A percentile compares a stretch with the other conserved stretches of the same genome.
Conservation (phyloP, 495 filamentous ascomycete genomes). For the Neurospora cerealis region DNA sequence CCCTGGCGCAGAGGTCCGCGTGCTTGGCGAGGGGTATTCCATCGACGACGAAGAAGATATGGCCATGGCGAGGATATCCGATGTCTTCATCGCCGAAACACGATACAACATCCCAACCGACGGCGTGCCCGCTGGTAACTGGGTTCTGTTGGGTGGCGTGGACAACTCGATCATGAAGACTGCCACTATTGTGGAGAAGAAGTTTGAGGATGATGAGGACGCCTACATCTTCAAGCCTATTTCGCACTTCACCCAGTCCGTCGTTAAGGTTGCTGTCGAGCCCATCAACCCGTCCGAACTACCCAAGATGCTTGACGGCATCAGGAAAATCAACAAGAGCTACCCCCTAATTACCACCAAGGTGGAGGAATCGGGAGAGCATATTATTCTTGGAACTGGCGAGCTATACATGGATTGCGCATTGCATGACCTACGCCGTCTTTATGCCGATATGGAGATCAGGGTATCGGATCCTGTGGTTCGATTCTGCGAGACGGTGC, state of each 20-base stretch:
- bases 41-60: slow-evolving; percentile 98
- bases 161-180: slow-evolving; percentile 99
- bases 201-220: slow-evolving; percentile 76
- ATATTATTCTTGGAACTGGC: slow-evolving; percentile 88
- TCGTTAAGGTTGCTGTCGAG: slow-evolving; percentile 96
- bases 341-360: slow-evolving; percentile 94
- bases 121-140: slow-evolving; percentile 92
- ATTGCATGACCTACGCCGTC: slow-evolving; percentile 80
- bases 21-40: slow-evolving; percentile 91
- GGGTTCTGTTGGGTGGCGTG: slow-evolving; percentile 80
- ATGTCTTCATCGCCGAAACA: slow-evolving; percentile 89
- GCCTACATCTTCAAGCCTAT: slow-evolving; percentile 91
- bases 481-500: slow-evolving; percentile 95
- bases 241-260: slow-evolving; percentile 90
- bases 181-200: slow-evolving; percentile 81
- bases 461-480: slow-evolving; percentile 98
- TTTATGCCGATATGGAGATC: slow-evolving; percentile 99
- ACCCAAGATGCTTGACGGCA: slow-evolving; percentile 97
- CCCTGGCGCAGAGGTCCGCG: slow-evolving; percentile 73
- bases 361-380: slow-evolving; percentile 97
- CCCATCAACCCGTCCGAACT: slow-evolving; percentile 96
- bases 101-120: slow-evolving; percentile 84
- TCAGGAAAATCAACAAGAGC: slow-evolving; percentile 94
- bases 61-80: slow-evolving; percentile 76
- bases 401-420: slow-evolving; percentile 99